Base-by-base conservation (phyloP, 805 yeast species). In the Lachancea meyersii region DNA sequence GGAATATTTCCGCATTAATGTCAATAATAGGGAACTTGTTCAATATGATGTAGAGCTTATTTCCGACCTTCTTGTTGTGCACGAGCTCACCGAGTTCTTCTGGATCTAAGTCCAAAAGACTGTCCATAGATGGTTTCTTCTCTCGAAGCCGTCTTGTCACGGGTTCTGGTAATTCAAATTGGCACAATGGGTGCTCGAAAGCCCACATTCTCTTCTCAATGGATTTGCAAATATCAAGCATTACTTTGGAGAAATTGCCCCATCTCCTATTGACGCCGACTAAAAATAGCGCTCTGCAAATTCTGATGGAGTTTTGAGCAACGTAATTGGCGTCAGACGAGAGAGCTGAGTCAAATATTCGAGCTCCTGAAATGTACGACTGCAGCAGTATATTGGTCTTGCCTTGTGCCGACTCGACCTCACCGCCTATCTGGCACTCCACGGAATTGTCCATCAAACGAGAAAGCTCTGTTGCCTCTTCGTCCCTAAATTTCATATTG, bases 271-370 rank as follows among this genome's bases (percentile, higher is more conserved):
- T 85, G 27, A 93, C 68, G 28, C 95, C 94, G 48, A 93, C 79
- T 48, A 89, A 66, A 53, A 93, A 88, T 38, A 94, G 69, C 0
- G 98, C 96, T 20, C 97, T 76, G 51, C 95, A 79, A 26, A 93
- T 91, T 69, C 99, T 80, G 1, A 91, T 87, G 3, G 97, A 76
- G 56, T 93, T 93, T 56, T 93, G 98, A 1, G 97, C 97, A 44
- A 93, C 95, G 60, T 93, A 93, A 48, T 86, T 84, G 38, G 86
- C 73, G 62, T 93, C 98, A 0, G 97, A 86, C 2, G 77, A 69
- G 45, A 93, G 68, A 0, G 98, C 83, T 3, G 96, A 79, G 45
- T 87, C 96, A 45, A 73, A 77, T 28, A 89, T 76, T 9, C 61
- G 53, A 1, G 87, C 79, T 44, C 80, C 79, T 0, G 97, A 87